Conservation (phyloP, 116 monocot genomes). For the Cymodocea nodosa region DNA sequence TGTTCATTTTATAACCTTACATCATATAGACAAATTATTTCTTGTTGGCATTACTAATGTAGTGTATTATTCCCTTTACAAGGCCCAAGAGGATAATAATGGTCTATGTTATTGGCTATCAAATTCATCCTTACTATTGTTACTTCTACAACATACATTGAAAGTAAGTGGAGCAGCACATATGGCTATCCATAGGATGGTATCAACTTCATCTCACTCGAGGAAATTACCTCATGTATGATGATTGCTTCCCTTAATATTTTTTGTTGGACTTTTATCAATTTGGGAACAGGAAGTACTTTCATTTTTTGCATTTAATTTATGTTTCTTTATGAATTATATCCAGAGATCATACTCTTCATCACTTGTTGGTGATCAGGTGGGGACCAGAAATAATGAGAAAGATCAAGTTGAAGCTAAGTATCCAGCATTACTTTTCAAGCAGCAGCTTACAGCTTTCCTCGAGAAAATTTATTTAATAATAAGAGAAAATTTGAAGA, state of each 20-base stretch:
- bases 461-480: constrained; percentile 79
- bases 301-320: too few relatives aligned
- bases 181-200: constrained; percentile 27
- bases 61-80: background rate
- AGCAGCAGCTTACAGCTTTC: constrained; percentile 70
- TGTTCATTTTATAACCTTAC: too few relatives aligned
- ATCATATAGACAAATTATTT: too few relatives aligned
- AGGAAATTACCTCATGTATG: constrained; percentile 52
- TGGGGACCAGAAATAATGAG: too few relatives aligned
- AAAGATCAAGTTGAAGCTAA: constrained; percentile 17
- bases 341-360: background rate
- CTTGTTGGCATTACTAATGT: too few relatives aligned
- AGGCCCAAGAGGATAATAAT: constrained; percentile 30
- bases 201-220: constrained; percentile 44
- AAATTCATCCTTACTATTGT: constrained; percentile 46
- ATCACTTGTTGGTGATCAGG: too few relatives aligned
- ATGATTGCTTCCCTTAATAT: background rate
- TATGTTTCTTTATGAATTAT: too few relatives aligned
- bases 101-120: constrained; percentile 54
- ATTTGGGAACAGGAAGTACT: background rate
- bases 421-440: constrained; percentile 74
- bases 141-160: constrained; percentile 38
- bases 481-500: constrained; percentile 63
- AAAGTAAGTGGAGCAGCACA: constrained; percentile 46
- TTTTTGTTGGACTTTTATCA: background rate